Conservation (phyloP, 1,139 yeast species). For the Hanseniaspora sp. region DNA sequence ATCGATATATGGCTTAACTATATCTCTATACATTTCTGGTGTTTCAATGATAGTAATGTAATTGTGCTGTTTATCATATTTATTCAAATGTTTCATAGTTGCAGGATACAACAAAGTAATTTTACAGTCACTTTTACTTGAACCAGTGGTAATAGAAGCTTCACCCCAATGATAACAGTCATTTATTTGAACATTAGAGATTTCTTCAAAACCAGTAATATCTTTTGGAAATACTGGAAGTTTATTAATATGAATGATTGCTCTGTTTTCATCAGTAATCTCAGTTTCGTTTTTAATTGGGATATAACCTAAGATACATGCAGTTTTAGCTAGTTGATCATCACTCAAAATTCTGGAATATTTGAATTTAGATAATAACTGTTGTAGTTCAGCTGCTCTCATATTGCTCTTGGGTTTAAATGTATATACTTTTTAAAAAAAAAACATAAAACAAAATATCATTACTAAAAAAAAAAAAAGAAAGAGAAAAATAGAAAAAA, state of each 20-base stretch:
- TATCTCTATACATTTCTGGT: constrained; percentile 53
- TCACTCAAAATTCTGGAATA: constrained; percentile 2
- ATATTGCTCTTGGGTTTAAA: no score
- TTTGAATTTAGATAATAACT: no score
- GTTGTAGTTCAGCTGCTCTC: no score
- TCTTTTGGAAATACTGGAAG: not conserved
- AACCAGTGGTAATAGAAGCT: not conserved
- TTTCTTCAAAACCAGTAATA: not conserved
- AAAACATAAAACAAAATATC: no score
- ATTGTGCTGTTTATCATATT: constrained; percentile 46
- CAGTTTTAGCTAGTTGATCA: constrained; percentile 3
- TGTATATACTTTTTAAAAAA: no score
- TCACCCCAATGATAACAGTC: constrained; percentile 15
- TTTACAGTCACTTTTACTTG: not conserved
- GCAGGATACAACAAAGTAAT: constrained; percentile 81
- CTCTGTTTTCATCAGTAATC: constrained; percentile 6
- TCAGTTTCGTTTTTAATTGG: not conserved
- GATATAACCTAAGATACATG: constrained; percentile 1
- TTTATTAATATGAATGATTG: constrained; percentile 8
- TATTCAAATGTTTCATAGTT: constrained; percentile 68
- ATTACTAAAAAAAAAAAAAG: no score
- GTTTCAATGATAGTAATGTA: constrained; percentile 63
- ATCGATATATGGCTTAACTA: constrained; percentile 65
- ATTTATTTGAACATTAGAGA: not conserved
- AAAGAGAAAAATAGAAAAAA: no score